Conservation (phyloP, 345 rosid species). For the Eucalyptus cladocalyx region DNA sequence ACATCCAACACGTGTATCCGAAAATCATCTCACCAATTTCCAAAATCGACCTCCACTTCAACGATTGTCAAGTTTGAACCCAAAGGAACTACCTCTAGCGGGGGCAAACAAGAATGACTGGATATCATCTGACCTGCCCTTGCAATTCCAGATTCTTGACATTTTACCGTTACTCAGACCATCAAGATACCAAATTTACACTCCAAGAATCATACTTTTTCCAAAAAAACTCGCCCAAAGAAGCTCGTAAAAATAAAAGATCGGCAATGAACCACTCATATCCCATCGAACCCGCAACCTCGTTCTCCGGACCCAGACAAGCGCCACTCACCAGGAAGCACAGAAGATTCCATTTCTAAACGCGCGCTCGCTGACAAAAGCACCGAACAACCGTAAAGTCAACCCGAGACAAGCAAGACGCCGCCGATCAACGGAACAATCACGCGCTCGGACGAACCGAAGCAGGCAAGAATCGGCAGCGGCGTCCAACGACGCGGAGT, state of each 20-base stretch:
- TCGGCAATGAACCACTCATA: not conserved
- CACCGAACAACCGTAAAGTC: not conserved
- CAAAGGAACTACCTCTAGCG: not conserved
- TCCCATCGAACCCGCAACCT: not conserved
- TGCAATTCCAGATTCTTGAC: not conserved
- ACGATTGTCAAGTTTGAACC: not conserved
- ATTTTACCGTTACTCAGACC: not conserved
- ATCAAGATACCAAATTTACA: not conserved
- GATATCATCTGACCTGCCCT: not conserved
- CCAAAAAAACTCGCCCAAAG: not conserved
- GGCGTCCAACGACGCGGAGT: not conserved
- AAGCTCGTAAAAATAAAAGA: not conserved
- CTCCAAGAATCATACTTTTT: not conserved
- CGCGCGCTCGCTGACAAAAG: not conserved
- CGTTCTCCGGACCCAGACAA: not conserved
- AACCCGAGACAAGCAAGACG: not conserved
- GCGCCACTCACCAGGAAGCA: not conserved
- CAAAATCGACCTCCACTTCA: not conserved
- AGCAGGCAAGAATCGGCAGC: not conserved
- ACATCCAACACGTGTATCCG: not conserved
- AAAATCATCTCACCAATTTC: not conserved
- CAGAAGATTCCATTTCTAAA: not conserved
- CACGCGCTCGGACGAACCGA: not conserved
- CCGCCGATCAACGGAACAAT: not conserved
- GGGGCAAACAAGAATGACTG: not conserved